Percentiles rank a stretch among this genome's conserved stretches.
phyloP scores from a whole-genome alignment of 371 early-diverging fungal species.

The Catenaria anguillulae region DNA sequence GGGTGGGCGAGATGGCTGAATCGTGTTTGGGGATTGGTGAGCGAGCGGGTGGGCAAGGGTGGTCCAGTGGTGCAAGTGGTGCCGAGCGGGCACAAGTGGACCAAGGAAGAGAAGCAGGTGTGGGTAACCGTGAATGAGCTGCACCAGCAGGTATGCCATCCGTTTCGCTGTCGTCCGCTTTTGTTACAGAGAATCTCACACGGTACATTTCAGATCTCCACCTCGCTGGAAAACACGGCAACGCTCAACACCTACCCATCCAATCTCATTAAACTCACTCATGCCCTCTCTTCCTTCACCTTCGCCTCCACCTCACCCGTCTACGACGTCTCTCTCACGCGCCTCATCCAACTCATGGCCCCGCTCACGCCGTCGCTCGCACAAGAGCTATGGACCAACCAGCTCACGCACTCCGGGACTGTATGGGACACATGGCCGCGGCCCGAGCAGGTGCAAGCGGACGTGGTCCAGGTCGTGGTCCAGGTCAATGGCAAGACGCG shows the following conservation, averaged over 20 bases:
- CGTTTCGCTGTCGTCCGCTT: too few relatives aligned
- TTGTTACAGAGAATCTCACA: too few relatives aligned
- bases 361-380: constrained; percentile 20
- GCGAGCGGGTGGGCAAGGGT: constrained; percentile 10
- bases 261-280: constrained; percentile 66
- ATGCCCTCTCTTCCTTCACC: constrained; percentile 26
- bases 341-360: constrained; percentile 13
- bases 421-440: neutral
- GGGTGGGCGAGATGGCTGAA: constrained; percentile 79
- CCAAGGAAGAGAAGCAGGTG: constrained; percentile 9
- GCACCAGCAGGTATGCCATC: constrained; percentile 9
- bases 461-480: neutral
- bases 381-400: constrained; percentile 12
- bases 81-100: too few relatives aligned
- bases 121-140: constrained; percentile 5
- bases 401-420: constrained; percentile 14
- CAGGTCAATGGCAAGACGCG: constrained; percentile 7
- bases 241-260: constrained; percentile 66
- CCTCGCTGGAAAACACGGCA: constrained; percentile 33
- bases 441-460: neutral
- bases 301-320: constrained; percentile 11
- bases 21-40: constrained; percentile 30
- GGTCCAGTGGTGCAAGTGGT: too few relatives aligned
- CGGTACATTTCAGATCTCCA: constrained; percentile 5
- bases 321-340: neutral